Evolutionary conservation across 2,329 filamentous ascomycete genomes (phyloP), one percentile per base, ranked within the genome.

Genomic region (Lizonia empirigonia): DNA sequence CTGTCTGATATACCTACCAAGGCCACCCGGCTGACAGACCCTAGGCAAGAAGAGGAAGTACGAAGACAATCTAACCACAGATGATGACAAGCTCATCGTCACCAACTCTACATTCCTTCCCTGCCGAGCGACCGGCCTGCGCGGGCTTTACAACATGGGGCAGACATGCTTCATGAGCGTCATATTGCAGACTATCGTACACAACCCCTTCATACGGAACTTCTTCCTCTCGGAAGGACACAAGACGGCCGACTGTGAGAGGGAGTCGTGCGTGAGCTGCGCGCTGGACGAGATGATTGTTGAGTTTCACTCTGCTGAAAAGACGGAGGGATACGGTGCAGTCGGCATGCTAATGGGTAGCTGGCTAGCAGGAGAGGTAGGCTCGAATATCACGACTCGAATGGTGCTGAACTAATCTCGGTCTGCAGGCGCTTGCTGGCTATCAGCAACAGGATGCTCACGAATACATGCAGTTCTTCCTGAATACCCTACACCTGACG

Each of bases 121-220:
- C 10, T 97, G 93, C 69, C 86, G 90, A 49, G 91, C 91, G 15
- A 91, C 88, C 60, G 93, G 94, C 8, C 84, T 97, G 30, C 86
- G 94, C 27, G 93, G 93, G 24, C 88, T 99, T 54, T 97, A 96
- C 75, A 99, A 97, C 68, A 93, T 96, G 71, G 94, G 93, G n/a
- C 91, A 95, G 51, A 97, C 94, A 9, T 99, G 93, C 77, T 99
- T 97, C 75, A 93, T 97, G 82, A 96, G 94, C 64, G 93, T 97
- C 23, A 91, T 97, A 38, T 80, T 99, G 13, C 94, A 97, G 73
- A 91, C 89, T 49, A 86, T 99, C 63, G 83, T 97, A 46, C 93
- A 97, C 76, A 97, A 97, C 68, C 93, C 93, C 0, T 82, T 97
- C 35, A 82, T 99, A 23, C 86, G 90, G 53, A 92, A 93, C 63